A percentile compares a stretch with the other conserved stretches of the same genome.
These are phyloP conservation scores for Venturiaceae sp. DNA, from an alignment of 2,329 filamentous ascomycete genomes.

Conservation along the genomic window DNA sequence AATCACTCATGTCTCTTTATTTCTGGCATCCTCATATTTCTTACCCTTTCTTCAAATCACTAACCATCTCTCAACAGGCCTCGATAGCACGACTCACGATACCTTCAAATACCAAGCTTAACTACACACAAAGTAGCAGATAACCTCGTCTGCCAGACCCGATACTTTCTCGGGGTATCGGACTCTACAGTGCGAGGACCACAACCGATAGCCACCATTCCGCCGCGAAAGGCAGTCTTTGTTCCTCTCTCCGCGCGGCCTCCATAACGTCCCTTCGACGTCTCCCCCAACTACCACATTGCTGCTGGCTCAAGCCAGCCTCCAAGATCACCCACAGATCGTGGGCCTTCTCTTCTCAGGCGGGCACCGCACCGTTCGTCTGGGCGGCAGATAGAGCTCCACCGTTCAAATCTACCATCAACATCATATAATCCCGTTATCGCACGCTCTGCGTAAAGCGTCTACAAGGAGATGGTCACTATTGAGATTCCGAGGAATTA, in stretches of 20 bases:
- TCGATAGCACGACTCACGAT: constrained; percentile 52
- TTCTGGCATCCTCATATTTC: neutral
- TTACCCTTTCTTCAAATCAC: neutral
- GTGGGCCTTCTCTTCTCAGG: constrained; percentile 97
- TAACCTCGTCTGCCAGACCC: constrained; percentile 70
- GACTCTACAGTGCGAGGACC: constrained; percentile 60
- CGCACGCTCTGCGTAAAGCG: neutral
- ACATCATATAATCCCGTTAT: neutral
- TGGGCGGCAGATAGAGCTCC: constrained; percentile 95
- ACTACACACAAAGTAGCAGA: constrained; percentile 38
- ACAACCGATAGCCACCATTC: constrained; percentile 69
- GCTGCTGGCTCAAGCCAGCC: constrained; percentile 85
- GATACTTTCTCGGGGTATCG: constrained; percentile 80
- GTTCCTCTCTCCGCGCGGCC: constrained; percentile 76
- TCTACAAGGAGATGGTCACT: constrained; percentile 64
- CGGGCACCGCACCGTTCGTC: constrained; percentile 92
- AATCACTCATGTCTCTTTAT: neutral
- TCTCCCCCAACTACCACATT: constrained; percentile 36
- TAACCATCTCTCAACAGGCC: constrained; percentile 35
- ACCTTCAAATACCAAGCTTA: constrained; percentile 15
- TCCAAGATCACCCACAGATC: constrained; percentile 44
- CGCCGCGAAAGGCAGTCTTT: constrained; percentile 71
- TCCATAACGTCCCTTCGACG: constrained; percentile 74
- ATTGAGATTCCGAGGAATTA: constrained; percentile 71
- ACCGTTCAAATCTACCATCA: neutral